A percentile compares a stretch with the other conserved stretches of the same genome.
phyloP scores from a whole-genome alignment of 768 basidiomycete species.

The Boletellus ananas region DNA sequence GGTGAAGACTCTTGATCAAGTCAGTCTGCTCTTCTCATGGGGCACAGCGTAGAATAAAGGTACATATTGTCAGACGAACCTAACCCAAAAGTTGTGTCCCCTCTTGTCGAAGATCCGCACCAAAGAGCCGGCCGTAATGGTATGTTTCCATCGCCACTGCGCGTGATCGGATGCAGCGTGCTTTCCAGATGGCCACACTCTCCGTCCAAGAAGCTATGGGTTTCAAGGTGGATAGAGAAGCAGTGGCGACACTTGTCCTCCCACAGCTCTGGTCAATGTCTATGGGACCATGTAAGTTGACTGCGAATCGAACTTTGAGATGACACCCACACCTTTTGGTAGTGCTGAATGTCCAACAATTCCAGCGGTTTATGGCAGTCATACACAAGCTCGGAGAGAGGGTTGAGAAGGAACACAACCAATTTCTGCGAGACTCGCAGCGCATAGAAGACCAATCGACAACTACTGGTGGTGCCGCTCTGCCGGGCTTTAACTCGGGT shows the following conservation, averaged over 20 bases:
- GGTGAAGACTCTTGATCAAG: slow-evolving; percentile 90
- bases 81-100: slow-evolving; percentile 95
- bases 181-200: slow-evolving; percentile 73
- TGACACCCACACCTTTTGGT: slow-evolving; percentile 4
- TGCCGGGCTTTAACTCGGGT: slow-evolving; percentile 39
- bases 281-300: slow-evolving; percentile 79
- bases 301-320: background rate
- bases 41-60: background rate
- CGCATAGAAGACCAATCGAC: slow-evolving; percentile 78
- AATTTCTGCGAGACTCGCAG: slow-evolving; percentile 90
- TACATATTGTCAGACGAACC: slow-evolving; percentile 52
- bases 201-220: slow-evolving; percentile 96
- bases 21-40: slow-evolving; percentile 25
- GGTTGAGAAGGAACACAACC: slow-evolving; percentile 89
- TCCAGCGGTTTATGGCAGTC: slow-evolving; percentile 86
- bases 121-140: slow-evolving; percentile 94
- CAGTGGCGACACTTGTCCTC: slow-evolving; percentile 82
- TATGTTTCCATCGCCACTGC: slow-evolving; percentile 25
- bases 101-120: slow-evolving; percentile 92
- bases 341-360: slow-evolving; percentile 85
- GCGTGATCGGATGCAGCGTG: background rate
- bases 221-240: slow-evolving; percentile 88
- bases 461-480: slow-evolving; percentile 39
- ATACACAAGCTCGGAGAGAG: slow-evolving; percentile 76
- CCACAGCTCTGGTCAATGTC: slow-evolving; percentile 98